phyloP scores from a whole-genome alignment of 192 early-diverging fungal species.

The Spizellomyces punctatus region DNA sequence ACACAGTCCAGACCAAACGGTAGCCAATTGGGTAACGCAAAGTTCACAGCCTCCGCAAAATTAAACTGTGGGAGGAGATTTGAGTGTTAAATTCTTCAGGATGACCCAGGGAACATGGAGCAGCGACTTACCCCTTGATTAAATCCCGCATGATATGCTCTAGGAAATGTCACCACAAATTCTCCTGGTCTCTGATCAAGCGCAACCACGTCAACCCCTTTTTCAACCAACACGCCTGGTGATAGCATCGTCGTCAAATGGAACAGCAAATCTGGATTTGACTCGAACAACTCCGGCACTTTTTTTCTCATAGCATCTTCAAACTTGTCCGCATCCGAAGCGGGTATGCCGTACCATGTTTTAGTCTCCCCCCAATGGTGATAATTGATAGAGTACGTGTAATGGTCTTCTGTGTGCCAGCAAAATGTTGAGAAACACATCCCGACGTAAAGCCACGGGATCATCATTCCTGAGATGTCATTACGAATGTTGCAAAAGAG shows the following conservation, averaged over 20 bases:
- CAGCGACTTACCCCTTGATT: slow-evolving; percentile 75
- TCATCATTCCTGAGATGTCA: slow-evolving; percentile 97
- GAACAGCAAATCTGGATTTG: slow-evolving; percentile 89
- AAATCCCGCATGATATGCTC: slow-evolving; percentile 94
- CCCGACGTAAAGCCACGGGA: slow-evolving; percentile 96
- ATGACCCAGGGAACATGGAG: slow-evolving; percentile 36
- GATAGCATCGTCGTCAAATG: slow-evolving; percentile 92
- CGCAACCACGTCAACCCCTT: slow-evolving; percentile 75
- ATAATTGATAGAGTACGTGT: slow-evolving; percentile 96
- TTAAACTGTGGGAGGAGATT: slow-evolving; percentile 60
- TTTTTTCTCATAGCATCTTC: slow-evolving; percentile 79
- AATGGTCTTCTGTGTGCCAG: slow-evolving; percentile 99
- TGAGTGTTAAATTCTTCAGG: slow-evolving; percentile 4
- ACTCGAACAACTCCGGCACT: slow-evolving; percentile 86
- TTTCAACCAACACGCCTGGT: slow-evolving; percentile 69
- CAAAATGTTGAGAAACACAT: slow-evolving; percentile 96
- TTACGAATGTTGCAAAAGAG: slow-evolving; percentile 86
- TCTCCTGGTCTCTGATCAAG: slow-evolving; percentile 90
- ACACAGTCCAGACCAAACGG: slow-evolving; percentile 79
- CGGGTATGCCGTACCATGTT: slow-evolving; percentile 97
- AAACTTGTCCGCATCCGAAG: slow-evolving; percentile 74
- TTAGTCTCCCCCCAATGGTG: slow-evolving; percentile 93
- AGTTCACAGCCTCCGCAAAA: slow-evolving; percentile 96
- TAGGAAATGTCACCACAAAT: slow-evolving; percentile 93
- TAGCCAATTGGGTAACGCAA: slow-evolving; percentile 92